phyloP scores from a whole-genome alignment of 495 filamentous ascomycete genomes.

The Lophiostoma macrostomum region DNA sequence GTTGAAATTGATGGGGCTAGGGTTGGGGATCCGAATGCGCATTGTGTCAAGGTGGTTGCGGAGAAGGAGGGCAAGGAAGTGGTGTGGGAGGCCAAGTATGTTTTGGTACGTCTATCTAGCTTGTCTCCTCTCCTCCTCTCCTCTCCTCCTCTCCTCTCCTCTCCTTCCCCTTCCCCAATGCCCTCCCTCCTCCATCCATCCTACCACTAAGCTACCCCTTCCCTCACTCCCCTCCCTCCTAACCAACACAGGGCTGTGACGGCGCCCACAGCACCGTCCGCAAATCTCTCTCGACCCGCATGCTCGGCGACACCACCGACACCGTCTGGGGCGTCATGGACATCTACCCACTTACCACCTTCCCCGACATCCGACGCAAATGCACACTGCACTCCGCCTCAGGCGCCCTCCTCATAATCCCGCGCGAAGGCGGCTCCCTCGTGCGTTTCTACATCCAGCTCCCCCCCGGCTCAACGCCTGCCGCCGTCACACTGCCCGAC shows the following conservation, averaged over 20 bases:
- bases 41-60: slow-evolving; percentile 54
- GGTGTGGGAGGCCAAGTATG: slow-evolving; percentile 64
- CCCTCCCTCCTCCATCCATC: neutral
- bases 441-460: slow-evolving; percentile 64
- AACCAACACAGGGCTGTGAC: slow-evolving; percentile 79
- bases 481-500: slow-evolving; percentile 49
- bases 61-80: slow-evolving; percentile 52
- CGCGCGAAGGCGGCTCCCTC: slow-evolving; percentile 61
- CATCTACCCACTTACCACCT: slow-evolving; percentile 67
- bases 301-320: slow-evolving; percentile 74
- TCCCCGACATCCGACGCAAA: slow-evolving; percentile 70
- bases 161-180: neutral
- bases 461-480: slow-evolving; percentile 49
- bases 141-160: too few species aligned
- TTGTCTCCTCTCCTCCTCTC: too few species aligned
- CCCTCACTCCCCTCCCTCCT: too few species aligned
- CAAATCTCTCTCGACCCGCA: slow-evolving; percentile 62
- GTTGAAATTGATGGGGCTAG: slow-evolving; percentile 52
- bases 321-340: slow-evolving; percentile 85
- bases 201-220: too few species aligned
- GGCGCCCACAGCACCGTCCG: slow-evolving; percentile 72
- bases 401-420: slow-evolving; percentile 61
- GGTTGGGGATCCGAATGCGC: slow-evolving; percentile 44
- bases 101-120: slow-evolving; percentile 53
- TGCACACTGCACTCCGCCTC: slow-evolving; percentile 51